Evolutionary conservation across 1,284 basidiomycete species (phyloP), one percentile per base, ranked within the genome.

Genomic region (Schizopora paradoxa): DNA sequence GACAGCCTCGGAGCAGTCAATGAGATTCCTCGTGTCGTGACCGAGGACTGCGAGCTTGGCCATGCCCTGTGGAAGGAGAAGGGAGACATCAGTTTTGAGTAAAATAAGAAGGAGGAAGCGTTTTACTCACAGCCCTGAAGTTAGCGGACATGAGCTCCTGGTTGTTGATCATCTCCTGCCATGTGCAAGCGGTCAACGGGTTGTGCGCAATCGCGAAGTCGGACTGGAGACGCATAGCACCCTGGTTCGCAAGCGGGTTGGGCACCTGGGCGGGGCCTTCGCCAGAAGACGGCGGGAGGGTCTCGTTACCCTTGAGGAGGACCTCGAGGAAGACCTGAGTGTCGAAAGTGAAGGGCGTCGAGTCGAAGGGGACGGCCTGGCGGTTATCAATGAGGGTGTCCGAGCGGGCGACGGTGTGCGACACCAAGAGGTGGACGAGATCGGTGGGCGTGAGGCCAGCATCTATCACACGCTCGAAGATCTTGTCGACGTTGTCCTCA

Each of bases 41-140:
- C 64, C 64, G 53, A 64, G 54, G 41, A 62, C 47, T 5, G 61
- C 45, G 36, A 67, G 57, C 58, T 64, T 64, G 38, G 53, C 47
- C 58, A 64, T 60, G 14, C 10, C 28, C 28, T 31, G 28, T 14
- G 28, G 41, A 46, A 36, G n/a, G n/a, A n/a, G n/a, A n/a, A n/a
- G n/a, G n/a, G n/a, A n/a, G n/a, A n/a, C n/a, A n/a, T n/a, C n/a
- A n/a, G n/a, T n/a, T n/a, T n/a, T n/a, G n/a, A n/a, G n/a, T n/a
- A n/a, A n/a, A n/a, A n/a, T n/a, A n/a, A n/a, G n/a, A n/a, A n/a
- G n/a, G n/a, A n/a, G n/a, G n/a, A 31, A 31, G 8, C 28, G 14
- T 14, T 31, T 8, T 10, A 31, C 28, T 8, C 14, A 58, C 64
- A 21, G 49, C 52, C 47, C 54, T 54, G 57, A 65, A 65, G 16